Base-by-base conservation (phyloP, 2,329 filamentous ascomycete species). In the Corniculantispora saksenae region DNA sequence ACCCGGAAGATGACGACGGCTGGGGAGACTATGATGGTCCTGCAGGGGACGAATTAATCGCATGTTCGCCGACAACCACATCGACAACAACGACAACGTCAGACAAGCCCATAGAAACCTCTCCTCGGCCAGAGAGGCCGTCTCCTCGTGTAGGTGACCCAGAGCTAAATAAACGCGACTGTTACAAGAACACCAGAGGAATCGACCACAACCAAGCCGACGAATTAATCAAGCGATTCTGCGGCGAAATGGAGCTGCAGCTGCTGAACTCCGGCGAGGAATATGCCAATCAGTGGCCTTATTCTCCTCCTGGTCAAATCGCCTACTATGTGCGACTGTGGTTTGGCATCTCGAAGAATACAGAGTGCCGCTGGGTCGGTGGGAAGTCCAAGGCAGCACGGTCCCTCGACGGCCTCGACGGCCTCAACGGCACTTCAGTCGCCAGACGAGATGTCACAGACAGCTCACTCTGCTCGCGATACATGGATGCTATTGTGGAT, bases 351-450 rank as follows among this genome's bases (percentile, higher is more conserved):
- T 56, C 54, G 4, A 43, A 56, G 54, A 43, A 43, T 23, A 56
- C 54, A 43, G 54, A 56, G 54, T 56, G 54, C 54, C 32, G 54
- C 54, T 56, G 54, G 54, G 19, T 56, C n/a, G 54, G 54, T 38
- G 57, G 57, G 12, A 60, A 25, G 43, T 50, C n/a, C 29, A 17
- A 10, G 38, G 27, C 57, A 43, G 40, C 43, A 15, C 54, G 54
- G 35, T 56, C 54, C 25, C n/a, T 59, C 45, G 45, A 48, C 43
- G 43, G 43, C 43, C 8, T 47, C 43, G 43, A 47, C 43, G 43
- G 19, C 19, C 45, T 10, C 21, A 50, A 25, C 21, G 57, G 27
- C 21, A 48, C 57, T 9, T 40, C 54, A 43, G 19, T 56, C 54
- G 54, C 54, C 15, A 47, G 23, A 13, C 55, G 55, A 58, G 58